Evolutionary conservation across 352 stramenopile genomes (phyloP).

Genomic region (Pythium pyrilobum): DNA sequence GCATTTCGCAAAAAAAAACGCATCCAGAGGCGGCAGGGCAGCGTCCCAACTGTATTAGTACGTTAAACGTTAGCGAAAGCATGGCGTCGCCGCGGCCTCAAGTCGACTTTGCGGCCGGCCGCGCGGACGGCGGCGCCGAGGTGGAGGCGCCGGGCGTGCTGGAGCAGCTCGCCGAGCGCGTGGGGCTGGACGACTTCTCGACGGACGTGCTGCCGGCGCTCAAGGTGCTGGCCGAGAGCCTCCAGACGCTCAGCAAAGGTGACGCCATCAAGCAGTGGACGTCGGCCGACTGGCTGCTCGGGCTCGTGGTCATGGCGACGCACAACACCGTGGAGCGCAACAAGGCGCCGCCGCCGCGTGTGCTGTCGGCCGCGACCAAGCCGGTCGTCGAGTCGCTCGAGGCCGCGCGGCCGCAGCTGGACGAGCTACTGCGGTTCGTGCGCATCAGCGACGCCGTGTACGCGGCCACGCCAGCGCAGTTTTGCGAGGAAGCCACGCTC

Average conservation of each 20-base stretch:
- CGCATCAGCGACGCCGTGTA: conserved; percentile 68
- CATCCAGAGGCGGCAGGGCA: too few species aligned
- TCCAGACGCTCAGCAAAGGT: conserved; percentile 50
- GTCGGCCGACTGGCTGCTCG: conserved; percentile 75
- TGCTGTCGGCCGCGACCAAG: not conserved
- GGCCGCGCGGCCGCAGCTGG: conserved; percentile 4
- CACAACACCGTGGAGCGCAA: conserved; percentile 49
- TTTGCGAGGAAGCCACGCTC: conserved; percentile 49
- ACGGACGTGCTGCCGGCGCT: conserved; percentile 67
- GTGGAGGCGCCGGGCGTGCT: too few species aligned
- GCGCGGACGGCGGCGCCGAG: not conserved
- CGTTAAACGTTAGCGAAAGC: too few species aligned
- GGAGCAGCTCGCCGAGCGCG: conserved; percentile 7
- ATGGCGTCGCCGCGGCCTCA: too few species aligned
- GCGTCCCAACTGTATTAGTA: too few species aligned
- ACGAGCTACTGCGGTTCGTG: conserved; percentile 42
- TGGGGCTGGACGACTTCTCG: conserved; percentile 31
- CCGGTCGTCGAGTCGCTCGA: too few species aligned
- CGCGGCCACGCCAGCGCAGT: conserved; percentile 39
- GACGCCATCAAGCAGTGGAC: conserved; percentile 64
- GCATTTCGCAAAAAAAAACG: too few species aligned
- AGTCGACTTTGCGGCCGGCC: not conserved
- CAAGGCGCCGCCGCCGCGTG: conserved; percentile 10
- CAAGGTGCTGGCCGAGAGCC: conserved; percentile 67
- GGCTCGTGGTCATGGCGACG: conserved; percentile 66